Evolutionary conservation across 345 rosid genomes (phyloP).

Genomic region (Brassica juncea): DNA sequence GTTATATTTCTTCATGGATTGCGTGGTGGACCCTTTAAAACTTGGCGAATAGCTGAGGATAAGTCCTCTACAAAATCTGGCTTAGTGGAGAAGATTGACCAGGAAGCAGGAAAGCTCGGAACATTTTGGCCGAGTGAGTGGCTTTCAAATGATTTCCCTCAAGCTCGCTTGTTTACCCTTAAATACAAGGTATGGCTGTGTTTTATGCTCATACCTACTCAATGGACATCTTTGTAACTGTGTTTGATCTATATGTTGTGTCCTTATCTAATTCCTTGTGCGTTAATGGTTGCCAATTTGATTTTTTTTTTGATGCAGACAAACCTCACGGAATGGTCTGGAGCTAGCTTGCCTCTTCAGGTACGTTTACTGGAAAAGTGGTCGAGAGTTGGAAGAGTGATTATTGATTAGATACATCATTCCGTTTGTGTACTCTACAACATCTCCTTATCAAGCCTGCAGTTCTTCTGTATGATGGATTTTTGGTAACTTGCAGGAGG

Average conservation of each 20-base stretch:
- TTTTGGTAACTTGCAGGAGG: constrained; percentile 65
- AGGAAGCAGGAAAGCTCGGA: constrained; percentile 96
- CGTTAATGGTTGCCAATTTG: constrained; percentile 14
- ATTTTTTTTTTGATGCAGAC: constrained; percentile 58
- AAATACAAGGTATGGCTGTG: constrained; percentile 83
- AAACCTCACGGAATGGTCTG: constrained; percentile 92
- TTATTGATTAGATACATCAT: constrained; percentile 9
- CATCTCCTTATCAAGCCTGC: constrained; percentile 8
- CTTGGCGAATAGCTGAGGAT: constrained; percentile 92
- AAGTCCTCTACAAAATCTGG: constrained; percentile 92
- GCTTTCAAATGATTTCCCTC: constrained; percentile 86
- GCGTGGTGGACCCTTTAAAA: constrained; percentile 92
- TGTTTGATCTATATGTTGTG: constrained; percentile 10
- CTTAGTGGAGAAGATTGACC: constrained; percentile 93
- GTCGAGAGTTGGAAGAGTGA: not conserved
- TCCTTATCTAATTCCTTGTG: not conserved
- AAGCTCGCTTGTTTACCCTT: constrained; percentile 81
- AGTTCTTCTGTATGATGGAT: constrained; percentile 8
- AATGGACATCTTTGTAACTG: not conserved
- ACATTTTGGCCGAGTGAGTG: constrained; percentile 99
- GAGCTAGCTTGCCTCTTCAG: constrained; percentile 97
- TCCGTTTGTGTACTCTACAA: constrained; percentile 3
- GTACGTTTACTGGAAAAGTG: constrained; percentile 39
- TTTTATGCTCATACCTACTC: constrained; percentile 20
- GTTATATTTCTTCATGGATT: constrained; percentile 93